These are phyloP conservation scores for Alternaria ethzedia DNA, from an alignment of 2,329 filamentous ascomycete species.

Conservation along the genomic window DNA sequence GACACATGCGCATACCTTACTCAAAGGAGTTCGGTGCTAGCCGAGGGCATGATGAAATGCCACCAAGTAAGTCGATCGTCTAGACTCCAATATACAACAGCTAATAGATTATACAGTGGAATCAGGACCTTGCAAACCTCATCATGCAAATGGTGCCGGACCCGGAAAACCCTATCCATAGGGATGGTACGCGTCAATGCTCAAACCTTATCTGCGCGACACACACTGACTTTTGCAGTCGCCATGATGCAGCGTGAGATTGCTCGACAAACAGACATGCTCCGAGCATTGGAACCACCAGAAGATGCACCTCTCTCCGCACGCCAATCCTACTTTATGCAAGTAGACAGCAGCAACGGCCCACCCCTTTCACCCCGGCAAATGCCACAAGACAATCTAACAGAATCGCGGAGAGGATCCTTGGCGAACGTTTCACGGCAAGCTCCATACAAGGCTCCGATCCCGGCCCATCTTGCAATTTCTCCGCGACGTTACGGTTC, in stretches of 20 bases:
- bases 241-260: slow-evolving; percentile 67
- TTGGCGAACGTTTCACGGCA: slow-evolving; percentile 61
- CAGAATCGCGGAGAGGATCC: slow-evolving; percentile 74
- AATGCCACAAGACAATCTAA: slow-evolving; percentile 71
- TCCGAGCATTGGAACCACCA: slow-evolving; percentile 63
- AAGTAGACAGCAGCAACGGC: slow-evolving; percentile 55
- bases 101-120: slow-evolving; percentile 65
- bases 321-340: slow-evolving; percentile 57
- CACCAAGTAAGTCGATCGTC: slow-evolving; percentile 61
- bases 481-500: slow-evolving; percentile 86
- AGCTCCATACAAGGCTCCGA: slow-evolving; percentile 75
- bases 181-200: slow-evolving; percentile 71
- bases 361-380: slow-evolving; percentile 87
- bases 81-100: slow-evolving; percentile 21
- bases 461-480: slow-evolving; percentile 81
- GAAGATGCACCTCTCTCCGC: slow-evolving; percentile 67
- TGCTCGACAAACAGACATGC: slow-evolving; percentile 64
- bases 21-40: slow-evolving; percentile 78
- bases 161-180: slow-evolving; percentile 76
- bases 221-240: slow-evolving; percentile 44
- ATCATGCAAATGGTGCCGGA: slow-evolving; percentile 76
- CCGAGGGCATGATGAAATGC: slow-evolving; percentile 79
- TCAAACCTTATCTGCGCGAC: slow-evolving; percentile 29
- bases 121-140: slow-evolving; percentile 80
- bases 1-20: slow-evolving; percentile 81